Conservation (phyloP, 148 eudicot genomes). For the Salicornia ramosissima region DNA sequence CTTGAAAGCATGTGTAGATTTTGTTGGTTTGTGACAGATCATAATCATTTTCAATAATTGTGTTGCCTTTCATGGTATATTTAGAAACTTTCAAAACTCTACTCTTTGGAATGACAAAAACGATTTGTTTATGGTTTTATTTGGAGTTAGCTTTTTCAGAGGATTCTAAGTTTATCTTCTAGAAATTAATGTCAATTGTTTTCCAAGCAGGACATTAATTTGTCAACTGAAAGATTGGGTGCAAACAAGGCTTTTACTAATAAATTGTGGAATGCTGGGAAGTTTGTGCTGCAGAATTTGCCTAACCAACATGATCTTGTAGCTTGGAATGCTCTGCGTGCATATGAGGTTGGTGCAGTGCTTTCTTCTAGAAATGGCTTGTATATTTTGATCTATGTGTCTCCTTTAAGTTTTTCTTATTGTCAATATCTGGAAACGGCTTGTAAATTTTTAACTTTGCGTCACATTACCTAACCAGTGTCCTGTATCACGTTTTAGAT, state of each 20-base stretch:
- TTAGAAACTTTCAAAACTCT: no score
- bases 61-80: not conserved
- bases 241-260: constrained; percentile 97
- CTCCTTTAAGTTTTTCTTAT: no score
- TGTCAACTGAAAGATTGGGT: constrained; percentile 85
- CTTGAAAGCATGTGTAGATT: no score
- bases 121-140: not conserved
- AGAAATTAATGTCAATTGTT: not conserved
- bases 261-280: constrained; percentile 99
- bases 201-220: constrained; percentile 72
- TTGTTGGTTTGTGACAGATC: no score
- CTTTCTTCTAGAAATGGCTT: not conserved
- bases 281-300: constrained; percentile 86
- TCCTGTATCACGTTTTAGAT: not conserved
- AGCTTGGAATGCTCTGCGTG: constrained; percentile 60
- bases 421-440: not conserved
- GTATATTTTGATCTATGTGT: not conserved
- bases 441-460: not conserved
- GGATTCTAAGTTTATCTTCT: not conserved
- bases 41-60: no score
- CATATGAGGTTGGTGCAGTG: constrained; percentile 53
- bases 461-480: no score
- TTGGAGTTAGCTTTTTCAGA: not conserved
- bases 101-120: not conserved
- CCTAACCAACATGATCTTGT: constrained; percentile 61